Conservation (phyloP, 2,329 filamentous ascomycete species). For the Cladosporium halotolerans region DNA sequence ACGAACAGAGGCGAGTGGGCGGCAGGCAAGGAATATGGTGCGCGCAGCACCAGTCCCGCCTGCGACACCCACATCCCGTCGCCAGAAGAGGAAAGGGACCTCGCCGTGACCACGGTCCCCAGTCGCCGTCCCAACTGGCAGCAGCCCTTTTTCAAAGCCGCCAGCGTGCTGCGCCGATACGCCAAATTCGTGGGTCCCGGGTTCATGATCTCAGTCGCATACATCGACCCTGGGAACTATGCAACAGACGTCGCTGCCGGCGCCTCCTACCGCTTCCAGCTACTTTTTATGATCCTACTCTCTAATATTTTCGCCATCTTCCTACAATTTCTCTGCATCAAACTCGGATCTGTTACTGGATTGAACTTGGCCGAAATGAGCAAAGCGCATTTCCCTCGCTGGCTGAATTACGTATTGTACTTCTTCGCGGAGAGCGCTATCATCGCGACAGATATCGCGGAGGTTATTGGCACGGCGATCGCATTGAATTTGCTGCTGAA, state of each 20-base stretch:
- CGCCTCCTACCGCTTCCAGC: conserved; percentile 56
- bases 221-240: conserved; percentile 56
- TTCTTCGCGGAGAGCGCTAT: conserved; percentile 51
- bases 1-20: conserved; percentile 14
- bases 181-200: conserved; percentile 58
- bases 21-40: neutral
- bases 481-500: conserved; percentile 60
- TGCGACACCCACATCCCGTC: neutral
- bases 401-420: conserved; percentile 50
- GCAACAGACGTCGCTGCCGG: conserved; percentile 64
- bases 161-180: conserved; percentile 39
- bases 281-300: conserved; percentile 63
- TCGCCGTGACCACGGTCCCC: neutral
- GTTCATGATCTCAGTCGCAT: conserved; percentile 52
- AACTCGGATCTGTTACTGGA: conserved; percentile 47
- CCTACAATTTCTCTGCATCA: conserved; percentile 60
- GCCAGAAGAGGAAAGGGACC: no score
- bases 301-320: conserved; percentile 67
- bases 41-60: conserved; percentile 10
- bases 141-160: conserved; percentile 2
- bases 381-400: conserved; percentile 44
- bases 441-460: conserved; percentile 54
- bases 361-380: conserved; percentile 46
- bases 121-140: neutral
- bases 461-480: conserved; percentile 67